A percentile compares a stretch with the other conserved stretches of the same genome.
These are phyloP conservation scores for Microsporum canis DNA, from an alignment of 2,329 filamentous ascomycete species.

Conservation along the genomic window DNA sequence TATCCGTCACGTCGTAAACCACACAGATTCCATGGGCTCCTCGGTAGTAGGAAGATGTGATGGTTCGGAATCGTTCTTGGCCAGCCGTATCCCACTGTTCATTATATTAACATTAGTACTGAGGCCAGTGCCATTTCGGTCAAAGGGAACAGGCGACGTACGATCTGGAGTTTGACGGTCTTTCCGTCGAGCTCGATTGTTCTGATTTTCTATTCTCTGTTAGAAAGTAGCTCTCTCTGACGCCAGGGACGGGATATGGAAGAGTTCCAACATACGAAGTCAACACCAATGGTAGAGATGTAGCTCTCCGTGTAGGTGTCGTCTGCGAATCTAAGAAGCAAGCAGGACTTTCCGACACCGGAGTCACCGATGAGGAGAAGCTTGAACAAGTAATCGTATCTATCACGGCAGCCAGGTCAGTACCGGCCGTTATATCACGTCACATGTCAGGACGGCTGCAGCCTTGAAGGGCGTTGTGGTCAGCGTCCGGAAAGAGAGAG, in stretches of 20 bases:
- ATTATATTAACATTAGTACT: background rate
- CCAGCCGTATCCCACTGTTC: slow-evolving; percentile 94
- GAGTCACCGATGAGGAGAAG: slow-evolving; percentile 99
- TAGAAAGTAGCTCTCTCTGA: background rate
- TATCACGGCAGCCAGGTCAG: slow-evolving; percentile 29
- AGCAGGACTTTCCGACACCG: slow-evolving; percentile 98
- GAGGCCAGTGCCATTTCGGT: slow-evolving; percentile 7
- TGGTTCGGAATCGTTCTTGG: slow-evolving; percentile 98
- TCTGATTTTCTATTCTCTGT: slow-evolving; percentile 73
- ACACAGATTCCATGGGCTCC: slow-evolving; percentile 98
- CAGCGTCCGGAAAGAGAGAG: background rate
- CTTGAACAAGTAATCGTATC: slow-evolving; percentile 99
- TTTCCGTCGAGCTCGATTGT: slow-evolving; percentile 99
- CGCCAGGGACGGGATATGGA: background rate
- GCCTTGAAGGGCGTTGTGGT: background rate
- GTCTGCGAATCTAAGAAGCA: slow-evolving; percentile 94
- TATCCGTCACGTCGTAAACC: slow-evolving; percentile 99
- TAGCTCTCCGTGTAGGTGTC: slow-evolving; percentile 99
- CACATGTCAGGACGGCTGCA: background rate
- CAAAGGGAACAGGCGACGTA: slow-evolving; percentile 40
- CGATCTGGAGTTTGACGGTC: slow-evolving; percentile 99
- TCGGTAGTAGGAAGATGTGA: slow-evolving; percentile 98
- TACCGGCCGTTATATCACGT: background rate
- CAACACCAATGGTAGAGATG: slow-evolving; percentile 98
- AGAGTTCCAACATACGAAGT: slow-evolving; percentile 62